Conservation (phyloP, 139 green algal genomes). For the Chloropicon primus region DNA sequence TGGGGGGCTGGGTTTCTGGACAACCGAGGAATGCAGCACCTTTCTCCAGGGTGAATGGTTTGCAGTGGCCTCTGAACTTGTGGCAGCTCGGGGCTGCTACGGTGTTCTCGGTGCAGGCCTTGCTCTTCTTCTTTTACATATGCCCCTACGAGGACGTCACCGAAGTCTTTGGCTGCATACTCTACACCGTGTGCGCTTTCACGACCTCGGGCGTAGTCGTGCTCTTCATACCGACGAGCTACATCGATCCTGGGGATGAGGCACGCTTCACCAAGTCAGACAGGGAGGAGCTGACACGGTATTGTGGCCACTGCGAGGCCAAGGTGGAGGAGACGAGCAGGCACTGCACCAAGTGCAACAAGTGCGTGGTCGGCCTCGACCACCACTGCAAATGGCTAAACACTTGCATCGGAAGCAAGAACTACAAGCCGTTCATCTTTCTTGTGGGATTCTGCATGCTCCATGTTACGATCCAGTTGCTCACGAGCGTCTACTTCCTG, state of each 20-base stretch:
- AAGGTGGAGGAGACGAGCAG: conserved; percentile 36
- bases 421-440: conserved; percentile 53
- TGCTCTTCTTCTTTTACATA: not conserved
- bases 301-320: conserved; percentile 16
- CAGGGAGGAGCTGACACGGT: not conserved
- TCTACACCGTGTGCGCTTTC: not conserved
- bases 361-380: conserved; percentile 57
- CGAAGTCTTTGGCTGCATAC: not conserved
- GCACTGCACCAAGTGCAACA: conserved; percentile 57
- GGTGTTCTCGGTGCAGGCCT: not conserved
- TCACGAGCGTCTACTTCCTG: conserved; percentile 26
- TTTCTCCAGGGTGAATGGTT: not conserved
- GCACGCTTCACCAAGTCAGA: not conserved
- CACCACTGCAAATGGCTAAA: conserved; percentile 68
- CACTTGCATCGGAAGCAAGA: conserved; percentile 54
- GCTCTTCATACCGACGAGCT: not conserved
- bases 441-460: conserved; percentile 25
- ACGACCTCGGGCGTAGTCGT: not conserved
- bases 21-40: too few species aligned
- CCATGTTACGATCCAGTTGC: conserved; percentile 24
- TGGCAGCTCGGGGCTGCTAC: not conserved
- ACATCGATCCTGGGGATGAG: not conserved
- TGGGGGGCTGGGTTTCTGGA: too few species aligned
- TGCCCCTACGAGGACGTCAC: not conserved
- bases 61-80: not conserved